phyloP scores from a whole-genome alignment of 2,329 filamentous ascomycete species.

The Cyanodermella asteris region DNA sequence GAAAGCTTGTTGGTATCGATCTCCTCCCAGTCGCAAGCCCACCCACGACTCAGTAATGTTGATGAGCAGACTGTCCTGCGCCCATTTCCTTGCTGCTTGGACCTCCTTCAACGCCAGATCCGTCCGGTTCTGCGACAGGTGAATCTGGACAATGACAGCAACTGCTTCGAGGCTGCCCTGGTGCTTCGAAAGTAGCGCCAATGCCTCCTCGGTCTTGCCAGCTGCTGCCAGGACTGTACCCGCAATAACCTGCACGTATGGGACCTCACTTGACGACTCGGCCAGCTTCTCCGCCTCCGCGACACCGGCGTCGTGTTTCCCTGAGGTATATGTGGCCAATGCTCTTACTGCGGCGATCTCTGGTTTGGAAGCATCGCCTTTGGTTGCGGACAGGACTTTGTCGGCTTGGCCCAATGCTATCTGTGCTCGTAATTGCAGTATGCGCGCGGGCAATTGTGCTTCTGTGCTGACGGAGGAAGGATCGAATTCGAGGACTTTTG shows the following conservation, averaged over 20 bases:
- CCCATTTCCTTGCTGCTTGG: conserved; percentile 67
- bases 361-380: conserved; percentile 41
- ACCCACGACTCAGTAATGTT: conserved; percentile 95
- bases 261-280: conserved; percentile 46
- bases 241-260: conserved; percentile 57
- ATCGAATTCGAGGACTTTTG: conserved; percentile 69
- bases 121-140: conserved; percentile 74
- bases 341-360: conserved; percentile 59
- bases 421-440: conserved; percentile 62
- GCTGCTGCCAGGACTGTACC: conserved; percentile 64
- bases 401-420: conserved; percentile 61
- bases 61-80: conserved; percentile 79
- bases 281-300: conserved; percentile 44
- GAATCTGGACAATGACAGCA: conserved; percentile 74
- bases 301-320: conserved; percentile 40
- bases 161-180: conserved; percentile 68
- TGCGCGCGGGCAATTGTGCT: conserved; percentile 53
- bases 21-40: conserved; percentile 68
- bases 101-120: conserved; percentile 86
- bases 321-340: conserved; percentile 44
- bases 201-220: conserved; percentile 66
- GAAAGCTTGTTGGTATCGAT: conserved; percentile 89
- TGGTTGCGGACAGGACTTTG: conserved; percentile 45
- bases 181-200: conserved; percentile 59
- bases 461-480: conserved; percentile 54